These are phyloP conservation scores for Lepidium aucheri DNA, from an alignment of 345 rosid genomes.

Conservation along the genomic window DNA sequence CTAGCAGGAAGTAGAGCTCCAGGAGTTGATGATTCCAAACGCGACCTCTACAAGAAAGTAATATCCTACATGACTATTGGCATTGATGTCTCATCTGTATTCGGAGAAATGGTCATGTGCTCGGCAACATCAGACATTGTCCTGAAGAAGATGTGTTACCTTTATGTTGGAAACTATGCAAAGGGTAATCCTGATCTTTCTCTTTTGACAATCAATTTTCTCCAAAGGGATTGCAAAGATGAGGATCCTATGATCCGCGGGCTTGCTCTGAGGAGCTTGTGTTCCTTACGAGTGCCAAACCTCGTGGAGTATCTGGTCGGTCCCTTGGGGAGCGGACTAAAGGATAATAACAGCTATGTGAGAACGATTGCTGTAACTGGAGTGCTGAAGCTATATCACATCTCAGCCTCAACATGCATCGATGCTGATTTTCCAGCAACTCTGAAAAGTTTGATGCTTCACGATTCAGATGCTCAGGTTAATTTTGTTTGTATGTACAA, in stretches of 20 bases:
- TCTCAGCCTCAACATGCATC: constrained; percentile 67
- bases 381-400: constrained; percentile 85
- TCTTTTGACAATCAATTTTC: constrained; percentile 84
- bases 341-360: constrained; percentile 81
- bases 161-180: constrained; percentile 95
- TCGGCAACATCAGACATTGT: constrained; percentile 97
- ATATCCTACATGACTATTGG: constrained; percentile 94
- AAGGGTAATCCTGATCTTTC: constrained; percentile 95
- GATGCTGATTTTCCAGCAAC: constrained; percentile 80
- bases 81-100: constrained; percentile 83
- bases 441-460: constrained; percentile 83
- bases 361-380: constrained; percentile 86
- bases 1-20: constrained; percentile 96
- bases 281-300: constrained; percentile 79
- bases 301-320: constrained; percentile 97
- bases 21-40: constrained; percentile 91
- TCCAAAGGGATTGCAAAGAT: constrained; percentile 95
- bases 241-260: constrained; percentile 97
- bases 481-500: neutral
- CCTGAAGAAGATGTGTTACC: constrained; percentile 95
- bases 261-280: constrained; percentile 85
- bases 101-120: constrained; percentile 99
- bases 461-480: constrained; percentile 86
- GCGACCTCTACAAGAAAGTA: constrained; percentile 89
- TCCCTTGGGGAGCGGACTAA: constrained; percentile 74